Conservation (phyloP, 2,329 filamentous ascomycete genomes). For the Herpomyces periplanetae region DNA sequence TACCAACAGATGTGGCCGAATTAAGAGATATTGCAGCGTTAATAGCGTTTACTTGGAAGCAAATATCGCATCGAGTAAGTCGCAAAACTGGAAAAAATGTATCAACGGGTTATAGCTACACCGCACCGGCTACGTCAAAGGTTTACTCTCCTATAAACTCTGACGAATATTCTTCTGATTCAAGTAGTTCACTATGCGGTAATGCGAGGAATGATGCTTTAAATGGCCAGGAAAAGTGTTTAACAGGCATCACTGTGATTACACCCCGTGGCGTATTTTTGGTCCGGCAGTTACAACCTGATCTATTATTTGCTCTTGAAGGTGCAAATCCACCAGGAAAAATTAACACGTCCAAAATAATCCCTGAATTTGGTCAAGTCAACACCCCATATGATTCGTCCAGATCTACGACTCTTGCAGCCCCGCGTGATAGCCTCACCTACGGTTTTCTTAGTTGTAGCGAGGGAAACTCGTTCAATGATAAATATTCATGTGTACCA, state of each 20-base stretch:
- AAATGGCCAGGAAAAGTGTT: conserved; percentile 11
- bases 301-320: conserved; percentile 11
- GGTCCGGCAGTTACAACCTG: conserved; percentile 10
- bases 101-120: conserved; percentile 1
- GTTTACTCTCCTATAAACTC: conserved; percentile 3
- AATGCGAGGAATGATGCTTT: conserved; percentile 4
- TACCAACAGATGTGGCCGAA: conserved; percentile 11
- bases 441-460: conserved; percentile 1
- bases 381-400: conserved; percentile 8
- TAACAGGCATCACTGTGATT: conserved; percentile 9
- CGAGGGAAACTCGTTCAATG: conserved; percentile 1
- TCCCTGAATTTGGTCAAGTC: conserved; percentile 9
- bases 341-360: conserved; percentile 8
- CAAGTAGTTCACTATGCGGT: conserved; percentile 1
- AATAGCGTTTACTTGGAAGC: conserved; percentile 12
- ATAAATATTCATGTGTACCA: no score
- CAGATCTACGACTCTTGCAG: conserved; percentile 1
- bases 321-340: conserved; percentile 10
- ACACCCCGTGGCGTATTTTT: no score
- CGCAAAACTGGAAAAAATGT: conserved; percentile 2
- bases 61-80: conserved; percentile 1
- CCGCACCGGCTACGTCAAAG: neutral
- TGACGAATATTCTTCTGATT: conserved; percentile 3
- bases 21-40: conserved; percentile 12
- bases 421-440: neutral